These are phyloP conservation scores for Suhomyces anneliseae DNA, from an alignment of 1,139 yeast species.

Conservation along the genomic window DNA sequence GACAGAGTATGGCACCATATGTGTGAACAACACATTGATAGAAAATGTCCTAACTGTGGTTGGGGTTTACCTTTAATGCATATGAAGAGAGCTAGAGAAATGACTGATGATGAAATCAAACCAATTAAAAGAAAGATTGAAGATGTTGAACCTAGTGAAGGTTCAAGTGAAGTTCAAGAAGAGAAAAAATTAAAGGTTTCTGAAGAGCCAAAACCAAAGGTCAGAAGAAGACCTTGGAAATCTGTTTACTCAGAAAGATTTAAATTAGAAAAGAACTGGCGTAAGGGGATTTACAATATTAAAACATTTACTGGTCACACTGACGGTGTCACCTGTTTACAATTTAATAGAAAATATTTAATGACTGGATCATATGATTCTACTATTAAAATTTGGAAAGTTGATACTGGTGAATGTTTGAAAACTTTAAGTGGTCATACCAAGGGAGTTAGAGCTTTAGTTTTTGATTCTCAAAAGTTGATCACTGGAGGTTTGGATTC, in stretches of 20 bases:
- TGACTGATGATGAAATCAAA: slow-evolving; percentile 27
- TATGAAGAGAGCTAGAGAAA: slow-evolving; percentile 69
- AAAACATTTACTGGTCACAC: slow-evolving; percentile 78
- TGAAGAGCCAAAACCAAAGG: not conserved
- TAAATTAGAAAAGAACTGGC: slow-evolving; percentile 91
- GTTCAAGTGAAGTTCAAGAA: not conserved
- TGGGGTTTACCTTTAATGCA: slow-evolving; percentile 96
- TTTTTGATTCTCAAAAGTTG: slow-evolving; percentile 82
- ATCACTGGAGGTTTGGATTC: slow-evolving; percentile 91
- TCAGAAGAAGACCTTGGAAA: slow-evolving; percentile 79
- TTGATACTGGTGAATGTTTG: slow-evolving; percentile 74
- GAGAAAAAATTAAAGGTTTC: slow-evolving; percentile 1
- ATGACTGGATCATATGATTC: slow-evolving; percentile 93
- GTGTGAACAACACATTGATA: slow-evolving; percentile 97
- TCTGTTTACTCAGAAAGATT: slow-evolving; percentile 89
- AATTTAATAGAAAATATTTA: slow-evolving; percentile 70
- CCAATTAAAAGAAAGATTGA: slow-evolving; percentile 30
- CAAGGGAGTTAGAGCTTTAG: slow-evolving; percentile 79
- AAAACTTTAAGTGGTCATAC: slow-evolving; percentile 79
- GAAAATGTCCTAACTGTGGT: slow-evolving; percentile 97
- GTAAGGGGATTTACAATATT: slow-evolving; percentile 70
- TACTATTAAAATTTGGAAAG: slow-evolving; percentile 86
- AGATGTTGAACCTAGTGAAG: slow-evolving; percentile 16
- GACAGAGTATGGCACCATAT: slow-evolving; percentile 97
- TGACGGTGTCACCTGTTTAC: slow-evolving; percentile 84